Percentiles rank a stretch among this genome's conserved stretches.
phyloP scores from a whole-genome alignment of 2,329 filamentous ascomycete species.

The Xylariaceae sp. region DNA sequence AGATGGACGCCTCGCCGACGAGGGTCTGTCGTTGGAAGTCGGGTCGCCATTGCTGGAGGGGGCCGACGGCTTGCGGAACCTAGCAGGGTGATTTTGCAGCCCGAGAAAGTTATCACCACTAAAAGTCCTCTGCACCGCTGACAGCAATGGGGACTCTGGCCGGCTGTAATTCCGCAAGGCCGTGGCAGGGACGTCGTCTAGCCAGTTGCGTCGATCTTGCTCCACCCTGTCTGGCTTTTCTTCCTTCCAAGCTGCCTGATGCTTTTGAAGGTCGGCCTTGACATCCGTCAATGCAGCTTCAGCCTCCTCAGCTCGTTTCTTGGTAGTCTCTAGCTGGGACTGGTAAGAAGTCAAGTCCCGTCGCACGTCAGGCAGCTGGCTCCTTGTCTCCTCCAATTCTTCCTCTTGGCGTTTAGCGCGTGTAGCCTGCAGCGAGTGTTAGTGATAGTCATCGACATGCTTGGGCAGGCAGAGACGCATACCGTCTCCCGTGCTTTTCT shows the following conservation, averaged over 20 bases:
- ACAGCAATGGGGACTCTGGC: slow-evolving; percentile 47
- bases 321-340: slow-evolving; percentile 52
- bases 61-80: slow-evolving; percentile 39
- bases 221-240: slow-evolving; percentile 31
- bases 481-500: slow-evolving; percentile 84
- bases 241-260: slow-evolving; percentile 31
- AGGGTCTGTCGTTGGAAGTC: slow-evolving; percentile 31
- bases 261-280: slow-evolving; percentile 42
- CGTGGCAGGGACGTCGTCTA: slow-evolving; percentile 39
- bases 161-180: slow-evolving; percentile 40
- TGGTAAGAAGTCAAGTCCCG: slow-evolving; percentile 56
- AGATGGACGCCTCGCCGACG: slow-evolving; percentile 40
- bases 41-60: slow-evolving; percentile 42
- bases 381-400: slow-evolving; percentile 66
- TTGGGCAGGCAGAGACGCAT: slow-evolving; percentile 29
- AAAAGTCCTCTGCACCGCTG: slow-evolving; percentile 40
- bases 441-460: slow-evolving; percentile 14
- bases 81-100: slow-evolving; percentile 33
- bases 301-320: slow-evolving; percentile 56
- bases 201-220: slow-evolving; percentile 40
- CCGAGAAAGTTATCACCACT: slow-evolving; percentile 45
- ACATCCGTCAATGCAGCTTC: slow-evolving; percentile 56
- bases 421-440: slow-evolving; percentile 43
- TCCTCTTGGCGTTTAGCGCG: slow-evolving; percentile 66
- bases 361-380: slow-evolving; percentile 55